phyloP scores from a whole-genome alignment of 257 asterid species.

The Solanum clarkiae region DNA sequence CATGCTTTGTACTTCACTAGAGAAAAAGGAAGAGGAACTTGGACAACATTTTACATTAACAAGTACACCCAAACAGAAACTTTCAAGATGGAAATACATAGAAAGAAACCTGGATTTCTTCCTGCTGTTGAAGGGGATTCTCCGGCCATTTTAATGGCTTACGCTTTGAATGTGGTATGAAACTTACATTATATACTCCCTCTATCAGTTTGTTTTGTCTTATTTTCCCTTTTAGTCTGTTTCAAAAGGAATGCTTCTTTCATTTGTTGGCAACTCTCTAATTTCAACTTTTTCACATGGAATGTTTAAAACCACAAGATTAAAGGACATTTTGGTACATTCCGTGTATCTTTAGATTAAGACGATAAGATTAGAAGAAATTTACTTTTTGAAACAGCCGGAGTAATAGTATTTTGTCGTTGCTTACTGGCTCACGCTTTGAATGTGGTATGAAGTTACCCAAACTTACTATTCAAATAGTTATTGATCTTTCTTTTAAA shows the following conservation, averaged over 20 bases:
- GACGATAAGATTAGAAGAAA: background rate
- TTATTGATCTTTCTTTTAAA: background rate
- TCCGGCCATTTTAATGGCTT: constrained; percentile 34
- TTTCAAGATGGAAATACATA: constrained; percentile 5
- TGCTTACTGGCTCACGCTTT: background rate
- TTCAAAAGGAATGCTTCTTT: background rate
- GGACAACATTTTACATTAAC: constrained; percentile 20
- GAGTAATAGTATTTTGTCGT: background rate
- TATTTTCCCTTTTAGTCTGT: background rate
- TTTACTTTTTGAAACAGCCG: no score
- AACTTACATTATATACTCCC: background rate
- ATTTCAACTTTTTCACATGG: background rate
- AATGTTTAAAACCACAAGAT: background rate
- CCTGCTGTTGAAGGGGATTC: constrained; percentile 35
- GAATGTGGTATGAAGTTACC: background rate
- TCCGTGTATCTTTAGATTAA: background rate
- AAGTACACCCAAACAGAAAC: constrained; percentile 22
- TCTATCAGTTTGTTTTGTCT: background rate
- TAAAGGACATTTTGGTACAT: background rate
- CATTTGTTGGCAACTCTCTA: background rate
- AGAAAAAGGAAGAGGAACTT: background rate
- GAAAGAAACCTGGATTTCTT: constrained; percentile 28
- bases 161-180: constrained; percentile 21
- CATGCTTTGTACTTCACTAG: constrained; percentile 28
- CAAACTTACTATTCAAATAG: background rate